phyloP scores from a whole-genome alignment of 192 early-diverging fungal species.

The Linnemannia hyalina region DNA sequence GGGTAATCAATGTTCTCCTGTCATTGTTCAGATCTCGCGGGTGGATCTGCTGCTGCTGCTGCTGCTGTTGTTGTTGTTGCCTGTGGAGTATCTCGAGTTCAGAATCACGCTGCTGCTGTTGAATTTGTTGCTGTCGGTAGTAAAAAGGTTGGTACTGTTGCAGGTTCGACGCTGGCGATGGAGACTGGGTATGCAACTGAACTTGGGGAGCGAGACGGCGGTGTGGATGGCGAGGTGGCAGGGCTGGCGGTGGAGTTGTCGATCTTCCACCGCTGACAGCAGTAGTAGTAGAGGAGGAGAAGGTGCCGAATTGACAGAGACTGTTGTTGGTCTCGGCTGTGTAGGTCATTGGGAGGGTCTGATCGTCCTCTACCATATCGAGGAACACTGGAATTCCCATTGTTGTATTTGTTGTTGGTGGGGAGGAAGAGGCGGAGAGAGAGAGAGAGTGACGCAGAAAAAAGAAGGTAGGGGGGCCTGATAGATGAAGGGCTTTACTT shows the following conservation, averaged over 20 bases:
- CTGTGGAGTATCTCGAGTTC: neutral
- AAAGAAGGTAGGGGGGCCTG: too few relatives aligned
- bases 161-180: neutral
- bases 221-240: conserved; percentile 29
- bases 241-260: conserved; percentile 1
- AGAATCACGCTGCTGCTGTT: neutral
- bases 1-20: neutral
- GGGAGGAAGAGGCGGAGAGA: neutral
- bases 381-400: conserved; percentile 19
- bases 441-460: too few relatives aligned
- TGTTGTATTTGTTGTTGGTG: neutral
- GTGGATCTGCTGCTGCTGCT: neutral
- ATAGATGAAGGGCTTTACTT: too few relatives aligned
- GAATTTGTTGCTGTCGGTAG: neutral
- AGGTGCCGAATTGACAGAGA: too few relatives aligned
- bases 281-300: too few relatives aligned
- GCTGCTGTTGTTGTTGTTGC: neutral
- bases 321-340: neutral
- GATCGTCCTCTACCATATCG: conserved; percentile 9
- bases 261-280: neutral
- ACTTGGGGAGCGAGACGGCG: conserved; percentile 19
- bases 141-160: neutral
- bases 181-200: neutral
- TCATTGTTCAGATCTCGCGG: neutral
- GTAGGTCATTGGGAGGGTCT: neutral